Percentiles rank a stretch among this genome's conserved stretches.
Evolutionary conservation across 176 grass and related monocot genomes (phyloP).

Genomic region (Triticum monococcum): DNA sequence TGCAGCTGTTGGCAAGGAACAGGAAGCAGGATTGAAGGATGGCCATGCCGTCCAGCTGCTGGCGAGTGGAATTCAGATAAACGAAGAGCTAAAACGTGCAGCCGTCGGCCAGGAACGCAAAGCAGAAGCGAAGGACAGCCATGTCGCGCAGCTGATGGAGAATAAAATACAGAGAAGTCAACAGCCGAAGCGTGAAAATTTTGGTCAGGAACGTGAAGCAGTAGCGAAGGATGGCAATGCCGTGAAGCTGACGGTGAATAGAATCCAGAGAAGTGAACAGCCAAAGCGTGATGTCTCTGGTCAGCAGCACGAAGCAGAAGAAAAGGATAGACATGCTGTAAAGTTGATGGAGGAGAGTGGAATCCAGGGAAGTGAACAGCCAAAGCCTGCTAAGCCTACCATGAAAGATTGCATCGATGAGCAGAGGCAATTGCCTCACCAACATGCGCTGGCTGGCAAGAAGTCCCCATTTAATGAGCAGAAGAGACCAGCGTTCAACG

Average conservation of each 20-base stretch:
- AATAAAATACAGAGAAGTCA: not conserved
- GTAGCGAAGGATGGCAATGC: not conserved
- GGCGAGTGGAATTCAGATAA: not conserved
- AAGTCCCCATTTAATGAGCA: not conserved
- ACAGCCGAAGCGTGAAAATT: not conserved
- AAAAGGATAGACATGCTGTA: not conserved
- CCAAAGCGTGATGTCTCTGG: not conserved
- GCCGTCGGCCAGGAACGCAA: not conserved
- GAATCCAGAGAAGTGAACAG: not conserved
- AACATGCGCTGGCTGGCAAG: not conserved
- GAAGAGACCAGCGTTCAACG: not conserved
- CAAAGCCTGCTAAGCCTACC: not conserved
- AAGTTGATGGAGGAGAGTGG: not conserved
- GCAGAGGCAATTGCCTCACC: not conserved
- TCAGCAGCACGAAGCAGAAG: not conserved
- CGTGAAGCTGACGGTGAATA: not conserved
- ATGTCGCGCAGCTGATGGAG: not conserved
- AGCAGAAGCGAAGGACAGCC: not conserved
- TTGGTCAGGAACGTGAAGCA: not conserved
- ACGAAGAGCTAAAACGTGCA: not conserved
- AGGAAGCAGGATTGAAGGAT: not conserved
- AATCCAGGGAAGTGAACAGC: not conserved
- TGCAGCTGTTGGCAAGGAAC: not conserved
- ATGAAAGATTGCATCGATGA: not conserved
- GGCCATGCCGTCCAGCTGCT: not conserved